Base-by-base conservation (phyloP, 805 yeast species). In the Starmerella bombicola region DNA sequence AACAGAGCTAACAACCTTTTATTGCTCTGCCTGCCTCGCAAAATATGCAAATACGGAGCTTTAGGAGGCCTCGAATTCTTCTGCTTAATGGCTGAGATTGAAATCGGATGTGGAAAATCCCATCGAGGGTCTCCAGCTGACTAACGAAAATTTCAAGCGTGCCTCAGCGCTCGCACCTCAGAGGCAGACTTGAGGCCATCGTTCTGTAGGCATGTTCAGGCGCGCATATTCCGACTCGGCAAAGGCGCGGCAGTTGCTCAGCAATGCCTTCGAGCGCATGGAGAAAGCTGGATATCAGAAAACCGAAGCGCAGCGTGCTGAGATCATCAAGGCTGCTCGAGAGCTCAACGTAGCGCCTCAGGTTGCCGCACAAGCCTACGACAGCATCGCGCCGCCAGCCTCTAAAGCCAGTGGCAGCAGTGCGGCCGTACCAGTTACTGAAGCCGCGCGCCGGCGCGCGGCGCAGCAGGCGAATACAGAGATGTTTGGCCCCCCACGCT, bases 251-350 rank as follows among this genome's bases (percentile, higher is more conserved):
- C 56, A 55, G 33, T 51, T 56, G 30, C 53, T 59, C 18, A 43
- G 49, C 19, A 39, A 47, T 40, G 62, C 62, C 6, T 58, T 59
- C 49, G 46, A 55, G 48, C 47, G 52, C 23, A 56, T 59, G 52
- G 54, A 55, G 26, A 40, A 46, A 25, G 30, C 46, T 7, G 49
- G 48, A n/a, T 53, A 55, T 44, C 37, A 38, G 13, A 57, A 57
- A 42, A 38, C 55, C 16, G 48, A 52, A n/a, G 55, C 46, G 20
- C 54, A 55, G 29, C 47, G 54, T 30, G 41, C 39, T 16, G 49
- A 52, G 40, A 46, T 60, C 37, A 45, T 53, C 12, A 30, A 45
- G 6, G 61, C 62, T 5, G 64, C 56, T 12, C 43, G 48, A 30
- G 45, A 51, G 42, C 54, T 58, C 24, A 57, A 59, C 12, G 46